A percentile compares a stretch with the other conserved stretches of the same genome.
Evolutionary conservation across 192 early-diverging fungal species (phyloP).

Genomic region (Entomortierella lignicola): DNA sequence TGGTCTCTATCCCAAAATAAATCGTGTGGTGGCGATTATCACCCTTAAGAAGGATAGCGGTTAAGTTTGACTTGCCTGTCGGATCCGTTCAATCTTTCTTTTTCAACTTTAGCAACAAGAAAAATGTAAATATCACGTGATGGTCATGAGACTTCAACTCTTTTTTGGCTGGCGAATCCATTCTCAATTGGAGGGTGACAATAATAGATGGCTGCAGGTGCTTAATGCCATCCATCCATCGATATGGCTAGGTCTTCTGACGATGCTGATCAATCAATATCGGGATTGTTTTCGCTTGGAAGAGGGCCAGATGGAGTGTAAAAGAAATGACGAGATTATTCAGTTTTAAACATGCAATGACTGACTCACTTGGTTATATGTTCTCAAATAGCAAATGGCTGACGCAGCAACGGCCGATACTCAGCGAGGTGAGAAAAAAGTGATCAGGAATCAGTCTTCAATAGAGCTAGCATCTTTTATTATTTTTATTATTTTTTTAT

Average conservation of each 20-base stretch:
- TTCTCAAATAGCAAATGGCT: slow-evolving; percentile 37
- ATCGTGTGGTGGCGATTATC: not conserved
- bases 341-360: not conserved
- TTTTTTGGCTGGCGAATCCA: not conserved
- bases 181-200: not conserved
- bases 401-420: slow-evolving; percentile 55
- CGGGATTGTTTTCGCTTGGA: too few relatives aligned
- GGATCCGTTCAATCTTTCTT: slow-evolving; percentile 37
- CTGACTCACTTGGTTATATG: not conserved
- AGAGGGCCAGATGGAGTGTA: too few relatives aligned
- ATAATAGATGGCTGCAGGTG: not conserved
- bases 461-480: not conserved
- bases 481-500: not conserved
- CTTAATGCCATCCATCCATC: slow-evolving; percentile 16
- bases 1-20: too few relatives aligned
- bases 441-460: not conserved
- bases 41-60: not conserved
- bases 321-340: not conserved
- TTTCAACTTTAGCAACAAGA: slow-evolving; percentile 40
- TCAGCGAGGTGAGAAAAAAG: slow-evolving; percentile 34
- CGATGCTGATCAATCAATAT: not conserved
- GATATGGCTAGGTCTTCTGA: not conserved
- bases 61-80: not conserved
- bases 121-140: slow-evolving; percentile 50
- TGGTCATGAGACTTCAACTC: not conserved